These are phyloP conservation scores for Tremella yokohamensis DNA, from an alignment of 768 basidiomycete species.

Conservation along the genomic window DNA sequence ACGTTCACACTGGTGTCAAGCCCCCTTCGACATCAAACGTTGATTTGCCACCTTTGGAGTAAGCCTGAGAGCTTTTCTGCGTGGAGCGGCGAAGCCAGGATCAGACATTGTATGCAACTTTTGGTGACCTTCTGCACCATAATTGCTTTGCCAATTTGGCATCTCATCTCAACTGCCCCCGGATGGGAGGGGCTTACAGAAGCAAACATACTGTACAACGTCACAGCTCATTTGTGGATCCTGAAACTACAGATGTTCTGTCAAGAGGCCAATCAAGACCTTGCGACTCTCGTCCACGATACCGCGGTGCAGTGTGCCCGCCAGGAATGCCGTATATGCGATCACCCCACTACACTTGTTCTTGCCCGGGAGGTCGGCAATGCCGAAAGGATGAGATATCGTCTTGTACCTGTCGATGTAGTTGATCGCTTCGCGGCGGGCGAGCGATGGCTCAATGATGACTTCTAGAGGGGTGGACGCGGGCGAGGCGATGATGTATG, in stretches of 20 bases:
- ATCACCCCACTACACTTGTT: slow-evolving; percentile 18
- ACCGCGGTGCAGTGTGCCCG: slow-evolving; percentile 14
- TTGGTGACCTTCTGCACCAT: too few relatives aligned
- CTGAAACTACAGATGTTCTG: slow-evolving; percentile 11
- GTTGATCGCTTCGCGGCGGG: slow-evolving; percentile 12
- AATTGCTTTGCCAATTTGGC: too few relatives aligned
- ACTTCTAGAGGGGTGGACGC: neutral
- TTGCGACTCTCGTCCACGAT: slow-evolving; percentile 18
- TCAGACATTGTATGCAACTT: too few relatives aligned
- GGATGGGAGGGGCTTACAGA: too few relatives aligned
- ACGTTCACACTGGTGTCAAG: neutral
- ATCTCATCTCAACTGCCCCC: too few relatives aligned
- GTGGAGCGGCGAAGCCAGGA: too few relatives aligned
- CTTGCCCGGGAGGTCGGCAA: slow-evolving; percentile 14
- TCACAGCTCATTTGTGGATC: too few relatives aligned
- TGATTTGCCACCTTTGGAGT: too few relatives aligned
- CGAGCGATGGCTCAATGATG: slow-evolving; percentile 19
- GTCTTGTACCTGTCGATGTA: slow-evolving; percentile 13
- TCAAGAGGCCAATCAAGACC: slow-evolving; percentile 18
- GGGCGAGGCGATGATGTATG: slow-evolving; percentile 16
- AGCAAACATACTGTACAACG: too few relatives aligned
- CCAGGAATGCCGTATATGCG: slow-evolving; percentile 21
- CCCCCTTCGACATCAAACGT: too few relatives aligned
- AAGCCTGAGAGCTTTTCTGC: neutral
- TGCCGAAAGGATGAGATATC: slow-evolving; percentile 9